Base-by-base conservation (phyloP, 1,284 basidiomycete species). In the Clitocybe nebularis region DNA sequence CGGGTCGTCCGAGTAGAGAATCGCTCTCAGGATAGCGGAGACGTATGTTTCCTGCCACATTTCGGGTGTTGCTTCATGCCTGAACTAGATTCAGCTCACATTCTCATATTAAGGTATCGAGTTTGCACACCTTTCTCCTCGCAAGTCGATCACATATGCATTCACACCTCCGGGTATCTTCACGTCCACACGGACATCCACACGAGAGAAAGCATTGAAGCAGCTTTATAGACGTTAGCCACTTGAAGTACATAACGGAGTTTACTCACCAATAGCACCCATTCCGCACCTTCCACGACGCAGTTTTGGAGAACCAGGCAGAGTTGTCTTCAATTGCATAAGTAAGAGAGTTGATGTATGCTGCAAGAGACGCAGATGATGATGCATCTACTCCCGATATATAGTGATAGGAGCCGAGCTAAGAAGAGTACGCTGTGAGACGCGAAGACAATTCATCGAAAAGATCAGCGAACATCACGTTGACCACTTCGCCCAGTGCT, bases 21-120 rank as follows among this genome's bases (percentile, higher is more conserved):
- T 93, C 1, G 94, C 81, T 13, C 95, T 81, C 2, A 99, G 75
- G 9, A 97, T 63, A 0, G 94, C 93, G 3, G 95, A 97, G 1
- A 98, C 79, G 60, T 95, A 98, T 1, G 93, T 94, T 68, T 99
- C 95, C 63, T 92, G 90, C 95, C 95, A 99, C 22, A 99, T 81
- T 36, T 93, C 89, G 0, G 87, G 77, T 0, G 92, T 93, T 4
- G 93, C 87, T 62, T 95, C 90, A 56, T 96, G 93, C 52, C 91
- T 93, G 54, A 14, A 21, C 13, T 23, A 25, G 14, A 26, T 11
- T 11, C 17, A 22, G 22, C n/a, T 7, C 39, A 23, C 33, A 21
- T 17, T 24, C 5, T 17, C 9, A 13, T 2, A 9, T 11, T 23
- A 22, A 5, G 11, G 13, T 16, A 13, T 43, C 19, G n/a, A 39